phyloP scores from a whole-genome alignment of 2,329 filamentous ascomycete genomes.

The Stylonectria norvegica region DNA sequence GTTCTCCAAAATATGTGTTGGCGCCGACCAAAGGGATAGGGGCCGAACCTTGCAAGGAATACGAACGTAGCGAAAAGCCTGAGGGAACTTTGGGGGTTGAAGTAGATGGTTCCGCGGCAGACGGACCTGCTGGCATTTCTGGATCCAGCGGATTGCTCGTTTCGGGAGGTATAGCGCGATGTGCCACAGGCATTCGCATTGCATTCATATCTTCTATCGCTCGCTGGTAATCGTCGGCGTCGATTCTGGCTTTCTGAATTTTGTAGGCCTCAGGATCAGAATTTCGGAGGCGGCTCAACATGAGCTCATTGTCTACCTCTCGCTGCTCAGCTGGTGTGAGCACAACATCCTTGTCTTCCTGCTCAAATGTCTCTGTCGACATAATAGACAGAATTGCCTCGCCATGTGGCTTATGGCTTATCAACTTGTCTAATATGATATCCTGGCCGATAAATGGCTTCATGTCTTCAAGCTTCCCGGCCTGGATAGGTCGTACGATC shows the following conservation, averaged over 20 bases:
- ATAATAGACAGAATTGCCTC: constrained; percentile 53
- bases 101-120: background rate
- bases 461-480: constrained; percentile 51
- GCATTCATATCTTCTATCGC: constrained; percentile 9
- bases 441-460: constrained; percentile 59
- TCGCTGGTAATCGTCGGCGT: constrained; percentile 32
- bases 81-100: constrained; percentile 3
- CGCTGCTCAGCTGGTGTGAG: constrained; percentile 59
- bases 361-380: constrained; percentile 69
- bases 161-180: no score
- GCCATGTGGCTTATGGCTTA: constrained; percentile 34
- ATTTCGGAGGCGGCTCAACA: no score
- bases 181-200: no score
- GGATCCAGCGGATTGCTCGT: no score
- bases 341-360: constrained; percentile 55
- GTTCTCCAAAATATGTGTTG: constrained; percentile 36
- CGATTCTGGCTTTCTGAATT: no score
- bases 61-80: no score
- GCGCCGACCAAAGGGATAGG: constrained; percentile 35
- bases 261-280: no score
- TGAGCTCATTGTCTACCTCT: constrained; percentile 46
- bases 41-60: no score
- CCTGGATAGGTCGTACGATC: constrained; percentile 57
- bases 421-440: constrained; percentile 50
- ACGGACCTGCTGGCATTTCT: constrained; percentile 1